Conservation (phyloP, 164 flowering plant species). For the Chimonanthus salicifolius region DNA sequence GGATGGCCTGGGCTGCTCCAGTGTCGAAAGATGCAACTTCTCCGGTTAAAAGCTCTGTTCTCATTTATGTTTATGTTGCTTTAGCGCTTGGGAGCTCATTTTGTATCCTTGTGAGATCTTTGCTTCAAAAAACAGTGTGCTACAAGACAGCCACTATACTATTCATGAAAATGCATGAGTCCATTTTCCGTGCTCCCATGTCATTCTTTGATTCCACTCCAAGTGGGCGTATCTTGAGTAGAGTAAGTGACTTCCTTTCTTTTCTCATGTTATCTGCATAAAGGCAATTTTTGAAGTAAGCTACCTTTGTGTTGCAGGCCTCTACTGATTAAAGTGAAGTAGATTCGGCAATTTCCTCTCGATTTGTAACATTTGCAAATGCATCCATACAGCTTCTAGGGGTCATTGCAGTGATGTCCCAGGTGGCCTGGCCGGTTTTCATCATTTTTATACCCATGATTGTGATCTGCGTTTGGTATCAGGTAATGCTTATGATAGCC, state of each 20-base stretch:
- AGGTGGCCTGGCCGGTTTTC: conserved; percentile 87
- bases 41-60: conserved; percentile 32
- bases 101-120: conserved; percentile 48
- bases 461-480: conserved; percentile 63
- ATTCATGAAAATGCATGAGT: conserved; percentile 71
- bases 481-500: conserved; percentile 44
- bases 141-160: conserved; percentile 68
- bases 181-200: conserved; percentile 91
- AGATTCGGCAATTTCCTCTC: conserved; percentile 46
- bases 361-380: conserved; percentile 43
- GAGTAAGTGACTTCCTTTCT: conserved; percentile 38
- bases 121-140: conserved; percentile 49
- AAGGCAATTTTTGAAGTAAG: background rate
- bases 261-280: background rate
- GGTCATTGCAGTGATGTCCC: conserved; percentile 82
- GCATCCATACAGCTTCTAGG: conserved; percentile 65
- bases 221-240: conserved; percentile 74
- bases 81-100: conserved; percentile 68
- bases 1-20: conserved; percentile 97
- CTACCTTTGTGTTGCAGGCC: conserved; percentile 39
- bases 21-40: conserved; percentile 46
- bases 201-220: conserved; percentile 96
- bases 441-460: conserved; percentile 65
- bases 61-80: conserved; percentile 56
- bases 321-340: conserved; percentile 88